phyloP scores from a whole-genome alignment of 73 alveolate genomes.

The Stentor coeruleus region DNA sequence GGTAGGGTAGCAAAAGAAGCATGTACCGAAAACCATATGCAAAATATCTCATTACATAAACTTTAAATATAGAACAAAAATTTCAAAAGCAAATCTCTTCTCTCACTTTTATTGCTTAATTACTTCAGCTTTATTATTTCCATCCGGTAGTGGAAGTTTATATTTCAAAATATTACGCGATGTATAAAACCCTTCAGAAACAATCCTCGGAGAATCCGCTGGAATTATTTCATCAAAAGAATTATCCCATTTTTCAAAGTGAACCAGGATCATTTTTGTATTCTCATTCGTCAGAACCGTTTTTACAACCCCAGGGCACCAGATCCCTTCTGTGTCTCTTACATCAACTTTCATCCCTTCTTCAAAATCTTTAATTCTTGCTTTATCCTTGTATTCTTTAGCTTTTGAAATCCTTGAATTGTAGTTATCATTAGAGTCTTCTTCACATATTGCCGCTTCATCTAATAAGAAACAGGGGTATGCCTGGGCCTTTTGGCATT shows the following conservation, averaged over 20 bases:
- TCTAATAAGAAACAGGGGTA: slow-evolving; percentile 30
- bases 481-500: slow-evolving; percentile 27
- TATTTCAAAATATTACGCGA: slow-evolving; percentile 61
- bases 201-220: slow-evolving; percentile 53
- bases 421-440: slow-evolving; percentile 22
- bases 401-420: slow-evolving; percentile 3
- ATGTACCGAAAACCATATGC: too few relatives aligned
- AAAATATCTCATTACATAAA: too few relatives aligned
- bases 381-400: slow-evolving; percentile 25
- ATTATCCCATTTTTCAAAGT: slow-evolving; percentile 61
- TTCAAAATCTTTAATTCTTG: slow-evolving; percentile 30
- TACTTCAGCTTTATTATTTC: slow-evolving; percentile 14
- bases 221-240: slow-evolving; percentile 63
- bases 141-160: background rate
- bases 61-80: too few relatives aligned
- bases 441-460: slow-evolving; percentile 32
- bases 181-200: slow-evolving; percentile 60
- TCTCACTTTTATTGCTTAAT: too few relatives aligned
- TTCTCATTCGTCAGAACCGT: slow-evolving; percentile 28
- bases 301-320: slow-evolving; percentile 61
- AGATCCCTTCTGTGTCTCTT: slow-evolving; percentile 59
- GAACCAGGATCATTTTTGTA: slow-evolving; percentile 10
- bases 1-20: too few relatives aligned
- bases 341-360: slow-evolving; percentile 50
- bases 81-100: too few relatives aligned